Base-by-base conservation (phyloP, 2,329 filamentous ascomycete genomes). In the Exophiala mesophila region DNA sequence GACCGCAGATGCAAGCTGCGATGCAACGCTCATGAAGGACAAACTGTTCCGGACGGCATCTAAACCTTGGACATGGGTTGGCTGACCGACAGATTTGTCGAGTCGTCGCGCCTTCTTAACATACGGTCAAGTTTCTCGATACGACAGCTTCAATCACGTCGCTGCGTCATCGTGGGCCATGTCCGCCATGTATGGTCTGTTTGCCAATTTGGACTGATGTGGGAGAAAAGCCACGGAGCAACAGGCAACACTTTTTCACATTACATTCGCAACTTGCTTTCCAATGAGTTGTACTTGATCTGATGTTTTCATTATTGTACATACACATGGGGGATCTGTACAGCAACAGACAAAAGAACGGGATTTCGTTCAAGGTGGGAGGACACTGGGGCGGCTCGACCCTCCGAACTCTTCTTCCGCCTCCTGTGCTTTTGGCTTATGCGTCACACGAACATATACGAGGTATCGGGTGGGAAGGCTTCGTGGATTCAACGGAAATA, bases 1-100 rank as follows among this genome's bases (percentile, higher is more conserved):
- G 53, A 5, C 41, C 48, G 10, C 41, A 43, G 12, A 52, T 56
- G 50, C 55, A 57, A 42, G 39, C 53, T 36, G 49, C 41, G 20
- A 55, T 57, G 53, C 54, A 56, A 36, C 36, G 54, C 33, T 46
- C 52, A 30, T 54, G 37, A 32, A 24, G 18, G n/a, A n/a, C n/a
- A n/a, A n/a, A n/a, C n/a, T n/a, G n/a, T n/a, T n/a, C n/a, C n/a
- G n/a, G n/a, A n/a, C n/a, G n/a, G n/a, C n/a, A n/a, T n/a, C n/a
- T n/a, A n/a, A n/a, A n/a, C n/a, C n/a, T n/a, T n/a, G n/a, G n/a
- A n/a, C n/a, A n/a, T n/a, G n/a, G n/a, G n/a, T n/a, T n/a, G n/a
- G n/a, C n/a, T n/a, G n/a, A n/a, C n/a, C n/a, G n/a, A n/a, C n/a
- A n/a, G n/a, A n/a, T n/a, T n/a, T n/a, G n/a, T n/a, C n/a, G n/a